A percentile compares a stretch with the other conserved stretches of the same genome.
Evolutionary conservation across 1,139 yeast species (phyloP).

Genomic region (Nematodospora anomalae): DNA sequence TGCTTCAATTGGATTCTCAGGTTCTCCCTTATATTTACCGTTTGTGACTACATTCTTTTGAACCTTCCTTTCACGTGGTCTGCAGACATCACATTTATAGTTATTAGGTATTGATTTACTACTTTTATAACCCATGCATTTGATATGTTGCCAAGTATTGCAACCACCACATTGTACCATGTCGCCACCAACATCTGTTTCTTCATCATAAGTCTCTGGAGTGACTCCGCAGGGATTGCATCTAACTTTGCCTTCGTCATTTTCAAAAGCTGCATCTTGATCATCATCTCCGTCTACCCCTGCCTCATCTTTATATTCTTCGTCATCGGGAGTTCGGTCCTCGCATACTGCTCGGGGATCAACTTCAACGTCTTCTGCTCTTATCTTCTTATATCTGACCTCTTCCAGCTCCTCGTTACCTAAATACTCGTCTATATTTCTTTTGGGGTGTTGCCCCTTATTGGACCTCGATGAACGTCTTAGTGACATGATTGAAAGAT

Average conservation of each 20-base stretch:
- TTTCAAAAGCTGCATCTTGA: conserved; percentile 23
- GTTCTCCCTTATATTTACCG: neutral
- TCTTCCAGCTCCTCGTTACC: conserved; percentile 13
- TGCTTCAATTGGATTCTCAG: conserved; percentile 14
- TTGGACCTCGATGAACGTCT: conserved; percentile 42
- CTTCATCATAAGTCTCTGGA: conserved; percentile 63
- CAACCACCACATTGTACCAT: conserved; percentile 76
- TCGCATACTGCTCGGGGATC: neutral
- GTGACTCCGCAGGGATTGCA: conserved; percentile 67
- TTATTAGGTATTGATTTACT: conserved; percentile 29
- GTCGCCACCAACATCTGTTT: conserved; percentile 59
- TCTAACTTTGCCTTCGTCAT: conserved; percentile 52
- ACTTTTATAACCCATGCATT: conserved; percentile 58
- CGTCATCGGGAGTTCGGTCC: conserved; percentile 1
- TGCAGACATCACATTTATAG: conserved; percentile 36
- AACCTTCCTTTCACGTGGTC: conserved; percentile 2
- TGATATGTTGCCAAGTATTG: conserved; percentile 81
- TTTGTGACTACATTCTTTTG: conserved; percentile 4
- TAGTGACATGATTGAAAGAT: neutral
- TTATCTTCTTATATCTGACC: conserved; percentile 1
- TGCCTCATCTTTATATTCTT: conserved; percentile 6
- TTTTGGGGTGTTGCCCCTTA: conserved; percentile 41
- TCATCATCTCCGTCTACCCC: neutral
- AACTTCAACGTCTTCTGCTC: neutral
- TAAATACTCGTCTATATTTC: conserved; percentile 24